Evolutionary conservation across 108 stramenopile species (phyloP).

Genomic region (Stephanodiscus minutulus): DNA sequence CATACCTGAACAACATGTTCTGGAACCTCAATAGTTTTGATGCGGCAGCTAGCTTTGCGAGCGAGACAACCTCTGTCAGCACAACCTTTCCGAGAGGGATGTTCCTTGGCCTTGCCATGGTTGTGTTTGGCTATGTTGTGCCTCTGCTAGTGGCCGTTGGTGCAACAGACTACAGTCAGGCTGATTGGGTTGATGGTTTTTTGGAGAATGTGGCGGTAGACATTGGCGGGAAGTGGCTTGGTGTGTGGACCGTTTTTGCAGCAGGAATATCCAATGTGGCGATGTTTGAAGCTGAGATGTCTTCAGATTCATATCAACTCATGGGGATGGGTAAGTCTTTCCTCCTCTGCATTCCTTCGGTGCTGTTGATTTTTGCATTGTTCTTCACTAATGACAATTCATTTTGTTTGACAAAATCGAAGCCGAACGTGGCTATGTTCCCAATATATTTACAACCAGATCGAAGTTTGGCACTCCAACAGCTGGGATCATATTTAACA

Average conservation of each 20-base stretch:
- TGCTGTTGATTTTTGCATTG: not conserved
- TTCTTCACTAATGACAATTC: not conserved
- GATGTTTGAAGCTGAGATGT: conserved; percentile 94
- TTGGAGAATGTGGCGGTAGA: conserved; percentile 17
- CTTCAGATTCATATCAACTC: conserved; percentile 87
- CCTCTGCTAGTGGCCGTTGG: conserved; percentile 81
- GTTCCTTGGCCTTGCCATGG: conserved; percentile 66
- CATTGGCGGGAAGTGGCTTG: conserved; percentile 90
- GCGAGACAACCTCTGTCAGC: conserved; percentile 81
- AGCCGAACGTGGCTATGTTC: conserved; percentile 82
- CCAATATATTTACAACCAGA: conserved; percentile 73
- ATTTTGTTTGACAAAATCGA: not conserved
- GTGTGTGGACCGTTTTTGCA: conserved; percentile 90
- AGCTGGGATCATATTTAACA: conserved; percentile 80
- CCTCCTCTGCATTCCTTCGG: not conserved
- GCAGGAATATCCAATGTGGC: conserved; percentile 90
- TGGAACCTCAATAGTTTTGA: conserved; percentile 97
- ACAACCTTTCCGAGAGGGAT: conserved; percentile 78
- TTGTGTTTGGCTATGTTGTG: conserved; percentile 70
- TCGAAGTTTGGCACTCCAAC: conserved; percentile 90
- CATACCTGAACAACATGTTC: conserved; percentile 93
- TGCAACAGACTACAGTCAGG: conserved; percentile 58
- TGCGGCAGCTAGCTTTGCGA: conserved; percentile 82
- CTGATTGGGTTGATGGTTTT: conserved; percentile 87
- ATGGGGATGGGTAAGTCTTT: conserved; percentile 86